Percentiles rank a stretch among this genome's conserved stretches.
Evolutionary conservation across 148 eudicot species (phyloP).

Genomic region (Cornus florida): DNA sequence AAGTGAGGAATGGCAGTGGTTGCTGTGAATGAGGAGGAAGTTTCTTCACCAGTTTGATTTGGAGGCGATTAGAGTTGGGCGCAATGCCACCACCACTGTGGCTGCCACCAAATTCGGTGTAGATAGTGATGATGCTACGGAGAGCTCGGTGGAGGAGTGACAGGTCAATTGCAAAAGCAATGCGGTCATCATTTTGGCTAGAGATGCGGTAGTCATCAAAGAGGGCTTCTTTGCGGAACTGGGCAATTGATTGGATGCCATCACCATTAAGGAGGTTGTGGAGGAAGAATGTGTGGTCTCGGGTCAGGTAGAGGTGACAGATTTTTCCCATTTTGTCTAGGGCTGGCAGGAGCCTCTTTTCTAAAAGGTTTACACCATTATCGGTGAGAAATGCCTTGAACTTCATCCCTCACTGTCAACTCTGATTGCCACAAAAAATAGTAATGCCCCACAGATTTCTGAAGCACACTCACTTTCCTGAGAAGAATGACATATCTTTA

Average conservation of each 20-base stretch:
- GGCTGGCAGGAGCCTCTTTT: conserved; percentile 78
- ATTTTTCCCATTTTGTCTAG: conserved; percentile 76
- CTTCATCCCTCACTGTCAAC: conserved; percentile 45
- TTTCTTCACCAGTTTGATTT: conserved; percentile 86
- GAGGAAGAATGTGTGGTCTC: conserved; percentile 73
- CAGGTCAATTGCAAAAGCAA: conserved; percentile 77
- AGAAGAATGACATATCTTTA: neutral
- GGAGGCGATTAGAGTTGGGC: conserved; percentile 42
- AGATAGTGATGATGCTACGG: conserved; percentile 63
- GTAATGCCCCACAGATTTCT: neutral
- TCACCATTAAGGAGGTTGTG: conserved; percentile 74
- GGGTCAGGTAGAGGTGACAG: conserved; percentile 77
- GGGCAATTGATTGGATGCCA: conserved; percentile 82
- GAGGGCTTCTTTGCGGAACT: conserved; percentile 61
- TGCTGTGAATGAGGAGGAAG: conserved; percentile 65
- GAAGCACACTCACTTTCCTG: neutral
- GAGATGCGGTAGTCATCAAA: conserved; percentile 79
- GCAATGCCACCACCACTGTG: conserved; percentile 16
- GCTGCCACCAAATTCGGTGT: conserved; percentile 30
- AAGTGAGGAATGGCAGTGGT: conserved; percentile 72
- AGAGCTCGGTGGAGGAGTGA: conserved; percentile 90
- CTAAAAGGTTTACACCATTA: conserved; percentile 68
- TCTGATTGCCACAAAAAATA: neutral
- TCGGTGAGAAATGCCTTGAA: conserved; percentile 91
- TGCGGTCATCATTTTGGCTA: conserved; percentile 73